Base-by-base conservation (phyloP, 345 rosid species). In the Salix purpurea region DNA sequence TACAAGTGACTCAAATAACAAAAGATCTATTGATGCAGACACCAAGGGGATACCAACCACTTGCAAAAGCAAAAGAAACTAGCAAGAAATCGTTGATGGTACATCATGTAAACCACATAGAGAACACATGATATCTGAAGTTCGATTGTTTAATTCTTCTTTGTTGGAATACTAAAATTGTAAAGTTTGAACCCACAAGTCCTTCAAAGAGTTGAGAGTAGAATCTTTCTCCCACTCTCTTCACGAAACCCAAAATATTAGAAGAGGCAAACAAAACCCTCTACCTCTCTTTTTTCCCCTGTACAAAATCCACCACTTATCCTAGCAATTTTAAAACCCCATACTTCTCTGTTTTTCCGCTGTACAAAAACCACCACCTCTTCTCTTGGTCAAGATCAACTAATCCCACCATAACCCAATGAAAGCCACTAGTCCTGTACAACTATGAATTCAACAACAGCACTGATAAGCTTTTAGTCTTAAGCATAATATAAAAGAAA, bases 1-100 rank as follows among this genome's bases (percentile, higher is more conserved):
- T 77, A 73, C 26, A 75, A 28, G 40, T 48, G 69, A 28, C 42
- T 74, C 28, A 23, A 58, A 58, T 58, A 9, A 58, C 28, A 58
- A 58, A 58, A 58, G 64, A 58, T 58, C 64, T 58, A 58, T 23
- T 58, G 28, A 58, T 58, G 26, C 62, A 58, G 64, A 26, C 28
- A 58, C 64, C 6, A 4, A 4, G 64, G 64, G 64, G 64, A 1
- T 9, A 23, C 64, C 64, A 10, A 11, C 64, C 26, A 23, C 64
- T 58, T 58, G 64, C 64, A 58, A 46, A 42, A 58, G 64, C 26
- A 58, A 58, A 58, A 58, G 28, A 58, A 23, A 58, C 64, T 23
- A 58, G 64, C 64, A 23, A n/a, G 58, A 52, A 42, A 52, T 52
- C 23, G 2, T 58, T 9, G 64, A 58, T 24, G 23, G 28, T 58